Conservation (phyloP, 192 early-diverging fungal genomes). For the Coemansia sp. region DNA sequence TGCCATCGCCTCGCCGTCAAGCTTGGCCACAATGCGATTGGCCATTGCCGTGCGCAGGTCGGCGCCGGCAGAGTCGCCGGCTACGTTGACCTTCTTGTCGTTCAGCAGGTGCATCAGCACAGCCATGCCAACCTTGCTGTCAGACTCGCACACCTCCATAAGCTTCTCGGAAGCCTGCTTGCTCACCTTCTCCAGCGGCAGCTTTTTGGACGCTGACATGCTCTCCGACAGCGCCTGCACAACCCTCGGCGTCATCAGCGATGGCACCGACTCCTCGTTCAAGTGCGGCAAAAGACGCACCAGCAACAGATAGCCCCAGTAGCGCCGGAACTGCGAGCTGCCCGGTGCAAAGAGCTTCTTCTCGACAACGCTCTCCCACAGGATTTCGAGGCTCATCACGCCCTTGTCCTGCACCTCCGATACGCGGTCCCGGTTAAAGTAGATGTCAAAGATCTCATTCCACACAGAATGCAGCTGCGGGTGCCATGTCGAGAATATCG, state of each 20-base stretch:
- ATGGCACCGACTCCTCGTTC: conserved; percentile 37
- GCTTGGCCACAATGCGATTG: conserved; percentile 65
- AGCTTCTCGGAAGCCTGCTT: conserved; percentile 35
- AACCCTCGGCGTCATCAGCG: conserved; percentile 67
- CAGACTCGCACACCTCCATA: conserved; percentile 56
- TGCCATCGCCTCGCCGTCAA: conserved; percentile 65
- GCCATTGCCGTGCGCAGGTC: conserved; percentile 70
- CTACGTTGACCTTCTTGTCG: conserved; percentile 54
- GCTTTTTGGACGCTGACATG: conserved; percentile 64
- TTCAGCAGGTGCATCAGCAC: conserved; percentile 80
- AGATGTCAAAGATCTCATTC: conserved; percentile 64
- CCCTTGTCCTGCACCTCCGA: conserved; percentile 13
- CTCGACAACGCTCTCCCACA: conserved; percentile 80
- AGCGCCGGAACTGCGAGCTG: conserved; percentile 78
- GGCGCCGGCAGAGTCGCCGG: conserved; percentile 63
- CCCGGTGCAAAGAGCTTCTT: conserved; percentile 71
- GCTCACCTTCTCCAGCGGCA: conserved; percentile 76
- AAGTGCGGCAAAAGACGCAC: conserved; percentile 49
- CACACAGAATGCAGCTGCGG: conserved; percentile 81
- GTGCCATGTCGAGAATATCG: conserved; percentile 58
- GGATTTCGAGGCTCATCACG: conserved; percentile 61
- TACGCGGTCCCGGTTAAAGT: conserved; percentile 45
- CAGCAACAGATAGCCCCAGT: conserved; percentile 85
- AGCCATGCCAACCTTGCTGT: conserved; percentile 68
- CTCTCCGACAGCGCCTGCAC: conserved; percentile 86